Evolutionary conservation across 306 rosid genomes (phyloP), one percentile per base, ranked within the genome.

Genomic region (Cicer bijugum): DNA sequence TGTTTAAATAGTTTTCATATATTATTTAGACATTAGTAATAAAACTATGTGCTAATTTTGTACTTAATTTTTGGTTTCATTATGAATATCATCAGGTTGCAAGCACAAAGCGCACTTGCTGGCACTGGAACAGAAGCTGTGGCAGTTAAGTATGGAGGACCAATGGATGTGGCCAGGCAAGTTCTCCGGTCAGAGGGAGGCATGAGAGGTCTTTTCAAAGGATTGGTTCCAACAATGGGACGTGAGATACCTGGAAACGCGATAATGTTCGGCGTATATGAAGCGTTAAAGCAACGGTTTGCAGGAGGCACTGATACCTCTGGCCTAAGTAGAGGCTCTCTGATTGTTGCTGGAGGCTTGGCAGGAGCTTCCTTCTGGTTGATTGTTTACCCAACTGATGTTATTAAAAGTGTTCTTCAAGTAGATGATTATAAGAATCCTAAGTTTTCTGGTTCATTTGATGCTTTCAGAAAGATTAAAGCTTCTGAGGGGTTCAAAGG

Each of bases 211-310:
- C 95, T 94, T 48, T 89, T 89, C 85, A 91, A 94, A 83, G 99
- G 97, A 74, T 71, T 94, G 85, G 72, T 86, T 78, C 99, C 99
- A 0, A 94, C 99, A 0, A 50, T 94, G 92, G 97, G 84, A 6
- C 91, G 99, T 6, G 99, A 94, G 79, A 66, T 94, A 61, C 99
- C 99, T 0, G 99, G 99, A 81, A 94, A 91, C 66, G 99, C 97
- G 12, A 84, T 78, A 28, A 88, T 94, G 96, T 91, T 94, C 15
- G 97, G 97, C 20, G 97, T 84, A 19, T 95, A 95, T 33, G 99
- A 95, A 85, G 89, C 88, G 43, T 15, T 81, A 19, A 90, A 95
- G 85, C 96, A 84, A 73, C 71, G 37, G 9, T 43, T 95, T 38
- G 97, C 99, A 2, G 97, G 99, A 15, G 96, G 97, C 3, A 28